Conservation (phyloP, 2,329 filamentous ascomycete genomes). For the Fonsecaea multimorphosa region DNA sequence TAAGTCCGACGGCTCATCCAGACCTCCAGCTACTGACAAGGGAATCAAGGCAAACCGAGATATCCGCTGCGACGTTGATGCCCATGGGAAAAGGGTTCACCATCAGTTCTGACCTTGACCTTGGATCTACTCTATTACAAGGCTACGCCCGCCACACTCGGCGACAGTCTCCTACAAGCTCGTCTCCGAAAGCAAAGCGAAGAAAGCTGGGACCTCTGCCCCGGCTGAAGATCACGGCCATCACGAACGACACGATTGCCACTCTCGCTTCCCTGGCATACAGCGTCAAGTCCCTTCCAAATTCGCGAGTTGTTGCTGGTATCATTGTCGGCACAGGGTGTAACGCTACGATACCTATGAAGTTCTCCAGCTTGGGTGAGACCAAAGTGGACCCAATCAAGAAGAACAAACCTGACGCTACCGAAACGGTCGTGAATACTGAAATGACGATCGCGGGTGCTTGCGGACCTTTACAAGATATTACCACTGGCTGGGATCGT, state of each 20-base stretch:
- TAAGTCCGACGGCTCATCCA: conserved; percentile 41
- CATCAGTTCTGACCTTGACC: conserved; percentile 61
- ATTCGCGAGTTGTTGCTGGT: conserved; percentile 75
- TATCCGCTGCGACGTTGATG: conserved; percentile 62
- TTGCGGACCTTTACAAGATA: conserved; percentile 68
- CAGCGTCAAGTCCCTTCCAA: conserved; percentile 65
- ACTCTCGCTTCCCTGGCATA: conserved; percentile 80
- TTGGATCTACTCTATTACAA: conserved; percentile 60
- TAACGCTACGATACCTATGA: conserved; percentile 79
- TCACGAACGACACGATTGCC: conserved; percentile 81
- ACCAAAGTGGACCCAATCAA: conserved; percentile 64
- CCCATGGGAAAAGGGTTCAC: conserved; percentile 66
- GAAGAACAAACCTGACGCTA: conserved; percentile 56
- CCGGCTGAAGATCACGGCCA: conserved; percentile 72
- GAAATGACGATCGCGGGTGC: conserved; percentile 84
- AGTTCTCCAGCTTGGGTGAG: conserved; percentile 65
- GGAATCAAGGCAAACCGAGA: conserved; percentile 54
- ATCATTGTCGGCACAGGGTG: conserved; percentile 82
- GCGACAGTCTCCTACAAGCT: conserved; percentile 42
- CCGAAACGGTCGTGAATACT: conserved; percentile 79
- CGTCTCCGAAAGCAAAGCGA: conserved; percentile 52
- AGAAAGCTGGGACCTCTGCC: conserved; percentile 60
- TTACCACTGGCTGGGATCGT: conserved; percentile 75
- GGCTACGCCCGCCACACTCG: conserved; percentile 61
- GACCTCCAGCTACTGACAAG: conserved; percentile 24